Evolutionary conservation across 2,329 filamentous ascomycete species (phyloP).

Genomic region (Alternaria gansuensis): DNA sequence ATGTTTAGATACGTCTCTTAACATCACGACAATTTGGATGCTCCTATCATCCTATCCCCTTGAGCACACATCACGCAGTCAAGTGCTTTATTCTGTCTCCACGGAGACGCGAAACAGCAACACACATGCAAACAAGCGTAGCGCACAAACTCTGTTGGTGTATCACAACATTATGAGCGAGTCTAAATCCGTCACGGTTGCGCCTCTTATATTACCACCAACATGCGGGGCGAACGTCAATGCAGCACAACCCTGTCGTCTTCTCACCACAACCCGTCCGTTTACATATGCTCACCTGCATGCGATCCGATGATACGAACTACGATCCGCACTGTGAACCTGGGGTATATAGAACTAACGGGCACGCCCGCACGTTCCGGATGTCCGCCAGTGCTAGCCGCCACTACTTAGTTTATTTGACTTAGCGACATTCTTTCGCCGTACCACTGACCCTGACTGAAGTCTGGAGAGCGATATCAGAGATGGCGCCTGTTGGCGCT

Average conservation of each 20-base stretch:
- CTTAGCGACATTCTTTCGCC: not conserved
- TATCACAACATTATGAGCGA: slow-evolving; percentile 3
- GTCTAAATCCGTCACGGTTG: not conserved
- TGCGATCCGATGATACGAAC: slow-evolving; percentile 8
- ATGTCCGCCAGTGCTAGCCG: slow-evolving; percentile 8
- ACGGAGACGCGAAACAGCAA: not conserved
- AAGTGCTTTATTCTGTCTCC: not conserved
- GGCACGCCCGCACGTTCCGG: slow-evolving; percentile 14
- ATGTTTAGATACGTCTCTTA: not conserved
- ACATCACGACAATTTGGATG: not conserved
- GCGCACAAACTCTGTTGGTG: slow-evolving; percentile 1
- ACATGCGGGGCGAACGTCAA: slow-evolving; percentile 22
- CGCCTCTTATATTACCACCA: slow-evolving; percentile 19
- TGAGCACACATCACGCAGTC: not conserved
- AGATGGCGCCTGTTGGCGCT: slow-evolving; percentile 31
- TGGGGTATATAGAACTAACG: slow-evolving; percentile 22
- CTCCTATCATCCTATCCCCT: not conserved
- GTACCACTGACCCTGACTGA: not conserved
- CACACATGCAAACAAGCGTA: not conserved
- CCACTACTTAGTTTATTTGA: not conserved
- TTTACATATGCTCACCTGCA: slow-evolving; percentile 18
- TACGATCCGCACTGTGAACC: slow-evolving; percentile 9
- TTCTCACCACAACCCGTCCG: slow-evolving; percentile 7
- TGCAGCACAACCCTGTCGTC: slow-evolving; percentile 7
- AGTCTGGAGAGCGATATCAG: slow-evolving; percentile 2